Evolutionary conservation across 768 basidiomycete species (phyloP), one percentile per base, ranked within the genome.

Genomic region (Podaxis sp.): DNA sequence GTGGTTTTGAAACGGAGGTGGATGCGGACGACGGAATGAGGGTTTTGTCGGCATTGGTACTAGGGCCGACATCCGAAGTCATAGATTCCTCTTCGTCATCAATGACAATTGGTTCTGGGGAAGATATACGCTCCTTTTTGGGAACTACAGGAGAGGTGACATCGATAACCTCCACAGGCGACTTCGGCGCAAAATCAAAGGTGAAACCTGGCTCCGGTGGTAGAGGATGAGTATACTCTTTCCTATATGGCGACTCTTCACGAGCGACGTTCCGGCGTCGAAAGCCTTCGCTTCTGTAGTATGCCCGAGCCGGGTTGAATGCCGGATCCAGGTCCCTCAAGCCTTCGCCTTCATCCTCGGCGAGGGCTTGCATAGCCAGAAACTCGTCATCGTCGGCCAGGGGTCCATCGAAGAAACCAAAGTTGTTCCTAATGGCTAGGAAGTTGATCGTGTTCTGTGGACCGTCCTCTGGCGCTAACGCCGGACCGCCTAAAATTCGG

Each of bases 141-240:
- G 33, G 17, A 5, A 48, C 30, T 9, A 26, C 15, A 8, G 61
- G 53, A 22, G 61, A 55, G 12, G 61, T 62, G 13, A 62, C 53
- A 36, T 62, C 61, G 19, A 62, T 62, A 26, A 62, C 62, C 2
- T 72, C 67, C 28, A 73, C 67, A 4, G 73, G 59, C 2, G 76
- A 58, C 12, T 74, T 72, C n/a, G 79, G 77, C 2, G 80, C 81
- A 72, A 93, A 92, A 69, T 90, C 83, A 67, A 82, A 82, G 0
- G 87, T 84, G 70, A 89, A 92, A 1, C 89, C 90, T n/a, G 86
- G 75, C 13, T 81, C 76, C 5, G 84, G 76, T 4, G 72, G 74
- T 9, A 72, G 71, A 1, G 88, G 83, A 69, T 93, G 91, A 0
- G 91, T 93, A 73, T 85, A 89, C n/a, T 76, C 75, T 1, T 75